These are phyloP conservation scores for Collybia nuda DNA, from an alignment of 768 basidiomycete genomes.

Conservation along the genomic window DNA sequence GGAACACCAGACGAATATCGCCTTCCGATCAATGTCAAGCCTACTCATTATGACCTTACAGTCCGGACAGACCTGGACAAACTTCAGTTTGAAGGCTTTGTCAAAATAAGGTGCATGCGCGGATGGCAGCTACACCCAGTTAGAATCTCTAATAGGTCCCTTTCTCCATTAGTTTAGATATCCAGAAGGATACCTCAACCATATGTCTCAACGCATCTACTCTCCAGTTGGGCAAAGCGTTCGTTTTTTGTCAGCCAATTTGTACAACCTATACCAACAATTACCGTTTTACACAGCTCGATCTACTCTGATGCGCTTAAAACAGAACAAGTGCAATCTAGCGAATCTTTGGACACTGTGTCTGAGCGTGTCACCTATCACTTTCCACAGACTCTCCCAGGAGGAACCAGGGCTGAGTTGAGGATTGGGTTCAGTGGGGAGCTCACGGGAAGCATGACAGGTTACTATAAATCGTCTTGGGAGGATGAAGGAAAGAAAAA, in stretches of 20 bases:
- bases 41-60: conserved; percentile 77
- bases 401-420: conserved; percentile 69
- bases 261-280: not conserved
- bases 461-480: conserved; percentile 75
- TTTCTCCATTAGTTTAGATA: conserved; percentile 51
- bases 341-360: conserved; percentile 54
- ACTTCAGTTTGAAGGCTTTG: conserved; percentile 76
- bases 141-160: not conserved
- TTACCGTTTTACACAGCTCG: conserved; percentile 23
- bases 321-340: conserved; percentile 41
- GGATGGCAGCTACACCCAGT: not conserved
- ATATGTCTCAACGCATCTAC: conserved; percentile 67
- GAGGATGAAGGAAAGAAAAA: conserved; percentile 64
- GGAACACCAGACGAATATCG: conserved; percentile 43
- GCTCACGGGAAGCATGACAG: conserved; percentile 73
- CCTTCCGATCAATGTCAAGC: conserved; percentile 65
- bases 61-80: conserved; percentile 80
- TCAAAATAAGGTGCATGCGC: conserved; percentile 59
- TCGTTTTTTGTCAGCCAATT: conserved; percentile 15
- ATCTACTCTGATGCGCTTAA: conserved; percentile 57
- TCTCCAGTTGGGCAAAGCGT: conserved; percentile 57
- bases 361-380: conserved; percentile 65
- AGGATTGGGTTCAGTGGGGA: conserved; percentile 68
- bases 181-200: conserved; percentile 57
- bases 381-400: conserved; percentile 59